These are phyloP conservation scores for Thelephora aurantiotincta DNA, from an alignment of 768 basidiomycete species.

Conservation along the genomic window DNA sequence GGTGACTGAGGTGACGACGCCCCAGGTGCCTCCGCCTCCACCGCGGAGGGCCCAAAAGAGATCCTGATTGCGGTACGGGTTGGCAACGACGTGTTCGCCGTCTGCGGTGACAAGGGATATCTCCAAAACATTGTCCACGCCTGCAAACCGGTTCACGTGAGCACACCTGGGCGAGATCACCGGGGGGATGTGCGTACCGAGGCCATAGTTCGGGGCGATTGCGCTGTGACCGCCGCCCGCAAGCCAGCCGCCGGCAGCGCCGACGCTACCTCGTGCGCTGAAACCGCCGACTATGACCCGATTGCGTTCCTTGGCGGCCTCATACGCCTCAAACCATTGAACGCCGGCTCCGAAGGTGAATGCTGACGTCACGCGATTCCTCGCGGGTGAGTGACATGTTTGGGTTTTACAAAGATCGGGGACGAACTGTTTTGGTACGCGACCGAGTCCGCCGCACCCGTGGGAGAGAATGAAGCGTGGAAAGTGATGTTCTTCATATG, in stretches of 20 bases:
- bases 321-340: constrained; percentile 30
- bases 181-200: constrained; percentile 16
- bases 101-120: constrained; percentile 29
- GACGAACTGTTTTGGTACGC: constrained; percentile 12
- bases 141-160: constrained; percentile 11
- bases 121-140: constrained; percentile 33
- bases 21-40: constrained; percentile 36
- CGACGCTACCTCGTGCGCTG: constrained; percentile 25
- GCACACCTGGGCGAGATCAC: background rate
- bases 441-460: constrained; percentile 14
- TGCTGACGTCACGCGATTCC: constrained; percentile 5
- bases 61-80: constrained; percentile 25
- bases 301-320: constrained; percentile 21
- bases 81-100: constrained; percentile 25
- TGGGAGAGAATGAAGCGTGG: constrained; percentile 16
- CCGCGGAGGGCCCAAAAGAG: constrained; percentile 43
- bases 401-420: constrained; percentile 12
- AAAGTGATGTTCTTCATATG: constrained; percentile 24
- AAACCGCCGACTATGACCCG: constrained; percentile 33
- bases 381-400: background rate
- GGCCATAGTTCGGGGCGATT: constrained; percentile 25
- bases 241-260: constrained; percentile 34
- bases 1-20: constrained; percentile 31
- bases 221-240: constrained; percentile 33
- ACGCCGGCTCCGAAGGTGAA: constrained; percentile 26